Evolutionary conservation across 2,329 filamentous ascomycete species (phyloP), one percentile per base, ranked within the genome.

Genomic region (Magnaporthales sp.): DNA sequence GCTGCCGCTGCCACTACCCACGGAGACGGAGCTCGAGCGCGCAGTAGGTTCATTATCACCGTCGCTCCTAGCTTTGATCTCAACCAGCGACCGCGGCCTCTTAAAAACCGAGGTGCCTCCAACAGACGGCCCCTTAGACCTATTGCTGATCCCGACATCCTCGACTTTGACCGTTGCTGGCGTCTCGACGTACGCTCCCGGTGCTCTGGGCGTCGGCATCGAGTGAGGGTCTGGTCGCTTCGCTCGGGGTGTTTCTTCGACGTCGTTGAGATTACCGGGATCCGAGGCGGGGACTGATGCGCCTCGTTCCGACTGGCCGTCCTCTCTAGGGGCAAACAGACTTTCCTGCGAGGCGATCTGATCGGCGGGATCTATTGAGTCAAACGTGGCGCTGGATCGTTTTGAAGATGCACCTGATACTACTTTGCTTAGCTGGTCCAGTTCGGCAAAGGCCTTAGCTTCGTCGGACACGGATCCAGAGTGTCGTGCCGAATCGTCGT

Each of bases 121-220:
- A 24, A 61, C 51, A 38, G 51, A 26, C 8, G 64, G 54, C 1
- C 27, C 24, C 46, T 30, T 30, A 10, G 26, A 27, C 63, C 51
- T 10, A 9, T 65, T 27, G 5, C 22, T 32, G 26, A 22, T 29
- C 22, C 22, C 54, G 4, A 31, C n/a, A 19, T 46, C 63, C 62
- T 79, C 78, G 9, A 76, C 73, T 69, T 78, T 81, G 58, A 77
- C 72, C 4, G 82, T 83, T 8, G 78, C 80, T 1, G 85, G 84
- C 2, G 85, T 86, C 66, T 86, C 84, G 10, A 87, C 79, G 68
- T 82, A 87, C 2, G 85, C 85, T 0, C 85, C 85, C 0, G 78
- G 81, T 3, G 86, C 78, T 64, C 76, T 80, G 2, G 85, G 85
- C 3, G 85, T 87, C 7, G 83, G 82, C 74, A 82, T 80, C 31